Evolutionary conservation across 805 yeast genomes (phyloP).

Genomic region (Limtongia smithiae): DNA sequence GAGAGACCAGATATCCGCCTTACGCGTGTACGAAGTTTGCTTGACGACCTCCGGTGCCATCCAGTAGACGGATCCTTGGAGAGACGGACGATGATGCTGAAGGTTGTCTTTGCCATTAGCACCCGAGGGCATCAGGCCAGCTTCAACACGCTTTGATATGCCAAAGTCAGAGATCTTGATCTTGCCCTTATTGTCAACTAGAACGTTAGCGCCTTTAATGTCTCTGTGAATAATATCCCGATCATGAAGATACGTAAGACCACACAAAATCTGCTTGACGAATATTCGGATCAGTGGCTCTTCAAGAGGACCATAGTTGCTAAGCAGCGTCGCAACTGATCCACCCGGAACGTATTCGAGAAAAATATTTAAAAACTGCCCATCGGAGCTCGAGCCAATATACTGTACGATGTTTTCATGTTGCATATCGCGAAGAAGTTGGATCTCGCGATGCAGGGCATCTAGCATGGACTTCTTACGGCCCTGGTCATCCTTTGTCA

Average conservation of each 20-base stretch:
- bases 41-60: constrained; percentile 99
- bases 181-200: constrained; percentile 74
- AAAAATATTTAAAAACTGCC: constrained; percentile 71
- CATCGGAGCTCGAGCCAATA: constrained; percentile 79
- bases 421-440: constrained; percentile 67
- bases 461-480: constrained; percentile 59
- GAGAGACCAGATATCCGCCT: constrained; percentile 96
- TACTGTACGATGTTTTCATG: constrained; percentile 93
- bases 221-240: constrained; percentile 79
- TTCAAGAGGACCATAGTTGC: constrained; percentile 74
- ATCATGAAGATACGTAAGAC: constrained; percentile 69
- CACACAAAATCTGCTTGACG: constrained; percentile 70
- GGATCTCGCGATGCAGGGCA: constrained; percentile 76
- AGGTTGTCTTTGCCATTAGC: constrained; percentile 30
- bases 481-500: constrained; percentile 38
- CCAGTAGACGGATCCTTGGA: constrained; percentile 96
- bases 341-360: constrained; percentile 73
- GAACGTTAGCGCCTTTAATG: constrained; percentile 82
- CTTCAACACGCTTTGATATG: constrained; percentile 65
- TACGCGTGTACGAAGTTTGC: constrained; percentile 83
- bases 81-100: constrained; percentile 61
- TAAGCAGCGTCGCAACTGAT: constrained; percentile 64
- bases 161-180: constrained; percentile 88
- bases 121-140: constrained; percentile 41
- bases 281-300: constrained; percentile 71